Percentiles rank a stretch among this genome's conserved stretches.
Evolutionary conservation across 179 eudicot species (phyloP).

Genomic region (Silene noctiflora): DNA sequence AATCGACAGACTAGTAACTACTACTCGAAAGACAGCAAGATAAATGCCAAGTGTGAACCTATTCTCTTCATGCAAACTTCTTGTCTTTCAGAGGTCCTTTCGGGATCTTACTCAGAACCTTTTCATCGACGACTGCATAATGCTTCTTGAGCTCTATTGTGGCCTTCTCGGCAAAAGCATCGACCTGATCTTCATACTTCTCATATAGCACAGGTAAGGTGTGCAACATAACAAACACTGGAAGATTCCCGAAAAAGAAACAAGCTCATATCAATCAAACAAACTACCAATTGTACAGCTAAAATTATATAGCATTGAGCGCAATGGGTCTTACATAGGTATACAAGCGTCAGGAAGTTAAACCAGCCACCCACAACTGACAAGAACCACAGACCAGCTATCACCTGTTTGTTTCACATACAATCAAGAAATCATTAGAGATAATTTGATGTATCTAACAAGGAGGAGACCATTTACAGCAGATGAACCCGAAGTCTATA

Average conservation of each 20-base stretch:
- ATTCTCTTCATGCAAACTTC: slow-evolving; percentile 28
- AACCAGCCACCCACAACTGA: slow-evolving; percentile 64
- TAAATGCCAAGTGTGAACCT: slow-evolving; percentile 23
- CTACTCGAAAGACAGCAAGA: slow-evolving; percentile 18
- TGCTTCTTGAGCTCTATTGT: slow-evolving; percentile 48
- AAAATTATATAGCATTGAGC: neutral
- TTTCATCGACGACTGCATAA: slow-evolving; percentile 51
- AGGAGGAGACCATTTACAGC: neutral
- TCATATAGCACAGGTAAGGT: slow-evolving; percentile 70
- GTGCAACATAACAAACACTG: slow-evolving; percentile 61
- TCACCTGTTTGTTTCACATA: slow-evolving; percentile 40
- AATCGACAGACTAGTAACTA: slow-evolving; percentile 19
- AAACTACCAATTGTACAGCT: neutral
- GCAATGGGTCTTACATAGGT: slow-evolving; percentile 46
- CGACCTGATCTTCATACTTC: slow-evolving; percentile 70
- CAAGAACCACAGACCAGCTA: slow-evolving; percentile 54
- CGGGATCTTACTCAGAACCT: slow-evolving; percentile 58
- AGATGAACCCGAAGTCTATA: no score
- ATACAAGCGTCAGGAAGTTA: slow-evolving; percentile 61
- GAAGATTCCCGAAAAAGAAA: neutral
- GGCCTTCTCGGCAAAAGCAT: slow-evolving; percentile 54
- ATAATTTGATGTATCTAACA: neutral
- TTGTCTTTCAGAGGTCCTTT: slow-evolving; percentile 30
- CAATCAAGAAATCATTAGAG: neutral
- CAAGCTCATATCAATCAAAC: slow-evolving; percentile 3